phyloP scores from a whole-genome alignment of 176 grass and related monocot species.

The Dendrocalamus sinicus region DNA sequence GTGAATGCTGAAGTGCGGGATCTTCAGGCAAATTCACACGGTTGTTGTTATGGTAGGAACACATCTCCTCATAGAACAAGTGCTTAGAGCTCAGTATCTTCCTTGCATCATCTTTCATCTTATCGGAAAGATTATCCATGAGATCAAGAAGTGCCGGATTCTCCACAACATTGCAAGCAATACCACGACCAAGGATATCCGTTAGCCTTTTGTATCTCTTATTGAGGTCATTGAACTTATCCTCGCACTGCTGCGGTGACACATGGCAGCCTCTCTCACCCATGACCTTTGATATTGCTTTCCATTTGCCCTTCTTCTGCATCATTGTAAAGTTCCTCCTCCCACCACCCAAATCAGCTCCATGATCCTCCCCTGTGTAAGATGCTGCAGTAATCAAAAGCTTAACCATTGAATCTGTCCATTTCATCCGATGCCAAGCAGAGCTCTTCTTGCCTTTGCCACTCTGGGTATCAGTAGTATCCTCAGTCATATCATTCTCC shows the following conservation, averaged over 20 bases:
- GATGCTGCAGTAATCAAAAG: conserved; percentile 91
- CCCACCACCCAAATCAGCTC: conserved; percentile 53
- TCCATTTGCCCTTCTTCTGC: conserved; percentile 99
- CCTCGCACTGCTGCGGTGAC: conserved; percentile 94
- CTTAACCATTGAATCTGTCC: conserved; percentile 92
- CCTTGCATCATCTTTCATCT: conserved; percentile 90
- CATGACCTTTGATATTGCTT: conserved; percentile 87
- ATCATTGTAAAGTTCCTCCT: conserved; percentile 66
- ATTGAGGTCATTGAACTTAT: conserved; percentile 99
- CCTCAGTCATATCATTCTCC: conserved; percentile 55
- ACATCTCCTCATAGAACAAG: conserved; percentile 96
- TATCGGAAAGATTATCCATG: conserved; percentile 83
- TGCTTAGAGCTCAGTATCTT: conserved; percentile 95
- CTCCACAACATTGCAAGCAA: conserved; percentile 79
- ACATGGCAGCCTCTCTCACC: conserved; percentile 75
- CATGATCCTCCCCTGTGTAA: conserved; percentile 73
- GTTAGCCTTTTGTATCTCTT: conserved; percentile 97
- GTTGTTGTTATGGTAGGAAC: conserved; percentile 96
- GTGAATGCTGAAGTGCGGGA: conserved; percentile 69
- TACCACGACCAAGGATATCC: conserved; percentile 88
- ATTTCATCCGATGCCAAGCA: conserved; percentile 98
- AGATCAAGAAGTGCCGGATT: conserved; percentile 67
- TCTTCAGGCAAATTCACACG: conserved; percentile 78
- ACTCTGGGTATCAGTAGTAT: conserved; percentile 50
- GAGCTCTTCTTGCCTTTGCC: conserved; percentile 60